Evolutionary conservation across 495 filamentous ascomycete genomes (phyloP), one percentile per base, ranked within the genome.

Genomic region (Bryoglossum gracile): DNA sequence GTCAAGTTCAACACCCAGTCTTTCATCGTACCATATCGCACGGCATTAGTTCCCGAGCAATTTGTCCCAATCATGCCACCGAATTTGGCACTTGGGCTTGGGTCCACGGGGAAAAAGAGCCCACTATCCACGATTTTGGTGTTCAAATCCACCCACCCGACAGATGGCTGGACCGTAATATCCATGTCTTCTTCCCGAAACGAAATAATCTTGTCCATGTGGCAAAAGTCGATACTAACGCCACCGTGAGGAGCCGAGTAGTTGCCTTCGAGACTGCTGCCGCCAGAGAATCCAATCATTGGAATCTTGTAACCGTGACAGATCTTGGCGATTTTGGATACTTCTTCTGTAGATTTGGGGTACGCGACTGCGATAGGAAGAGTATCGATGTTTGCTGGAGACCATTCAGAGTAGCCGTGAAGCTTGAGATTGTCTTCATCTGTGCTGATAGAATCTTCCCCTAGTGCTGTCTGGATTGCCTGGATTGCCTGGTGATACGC

Each of bases 321-420:
- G 39, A 89, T 69, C 59, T 83, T 84, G 6, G 83, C 85, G 26
- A 95, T 86, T 26, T 73, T 61, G 6, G 82, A 82, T 16, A 96
- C 87, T 37, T 94, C 84, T 51, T 87, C 79, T 2, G 88, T 94
- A 4, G 75, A 80, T 34, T 77, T 81, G 13, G 85, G 87, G 61
- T 86, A 87, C 4, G 76, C 84, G 33, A 91, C 83, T 1, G 87
- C 87, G n/a, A 87, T 79, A 0, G 87, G 87, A 0, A 88, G 64
- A 2, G 76, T 77, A 33, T 88, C 82, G 3, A 80, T 79, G 56
- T 95, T 94, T 30, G 80, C 71, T 6, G 84, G 82, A 2, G 86
- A 90, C 87, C 87, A 94, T 65, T 89, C 86, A 9, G 87, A 91
- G 62, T 84, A 94, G n/a, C 89, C 88, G 65, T 95, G 89, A n/a